Percentiles rank a stretch among this genome's conserved stretches.
phyloP scores from a whole-genome alignment of 371 early-diverging fungal species.

The Funneliformis caledonium region DNA sequence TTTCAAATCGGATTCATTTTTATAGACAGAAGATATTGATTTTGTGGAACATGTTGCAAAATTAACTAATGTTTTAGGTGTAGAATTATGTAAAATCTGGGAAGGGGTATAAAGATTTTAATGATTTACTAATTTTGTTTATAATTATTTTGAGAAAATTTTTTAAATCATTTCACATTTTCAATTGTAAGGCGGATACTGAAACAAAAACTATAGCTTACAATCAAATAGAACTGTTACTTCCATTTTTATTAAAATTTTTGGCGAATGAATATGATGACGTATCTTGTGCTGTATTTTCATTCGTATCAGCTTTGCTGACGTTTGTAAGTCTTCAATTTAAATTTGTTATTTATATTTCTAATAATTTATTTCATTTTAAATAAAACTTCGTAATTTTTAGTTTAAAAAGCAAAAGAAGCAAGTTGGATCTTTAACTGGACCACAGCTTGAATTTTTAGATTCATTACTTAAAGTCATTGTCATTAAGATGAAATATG shows the following conservation, averaged over 20 bases:
- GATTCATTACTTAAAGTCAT: constrained; percentile 73
- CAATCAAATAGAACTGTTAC: constrained; percentile 62
- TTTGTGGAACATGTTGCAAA: constrained; percentile 85
- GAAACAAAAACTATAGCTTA: constrained; percentile 47
- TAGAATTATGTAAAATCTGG: constrained; percentile 83
- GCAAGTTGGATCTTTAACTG: constrained; percentile 63
- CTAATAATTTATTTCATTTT: neutral
- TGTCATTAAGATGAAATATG: constrained; percentile 88
- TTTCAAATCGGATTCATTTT: constrained; percentile 4
- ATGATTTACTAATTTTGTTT: neutral
- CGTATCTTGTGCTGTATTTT: constrained; percentile 75
- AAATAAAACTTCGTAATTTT: neutral
- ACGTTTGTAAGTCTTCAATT: constrained; percentile 54
- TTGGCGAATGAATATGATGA: constrained; percentile 85
- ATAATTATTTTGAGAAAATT: neutral
- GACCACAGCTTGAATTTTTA: constrained; percentile 72
- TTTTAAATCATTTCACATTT: neutral
- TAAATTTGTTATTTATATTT: neutral
- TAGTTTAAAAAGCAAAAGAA: constrained; percentile 69
- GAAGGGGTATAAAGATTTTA: constrained; percentile 48
- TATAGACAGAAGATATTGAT: constrained; percentile 59
- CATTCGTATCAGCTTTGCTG: constrained; percentile 71
- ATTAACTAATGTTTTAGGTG: constrained; percentile 80
- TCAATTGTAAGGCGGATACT: constrained; percentile 15
- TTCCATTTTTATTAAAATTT: constrained; percentile 73